phyloP scores from a whole-genome alignment of 768 basidiomycete species.

The Hygrocybe punicea region DNA sequence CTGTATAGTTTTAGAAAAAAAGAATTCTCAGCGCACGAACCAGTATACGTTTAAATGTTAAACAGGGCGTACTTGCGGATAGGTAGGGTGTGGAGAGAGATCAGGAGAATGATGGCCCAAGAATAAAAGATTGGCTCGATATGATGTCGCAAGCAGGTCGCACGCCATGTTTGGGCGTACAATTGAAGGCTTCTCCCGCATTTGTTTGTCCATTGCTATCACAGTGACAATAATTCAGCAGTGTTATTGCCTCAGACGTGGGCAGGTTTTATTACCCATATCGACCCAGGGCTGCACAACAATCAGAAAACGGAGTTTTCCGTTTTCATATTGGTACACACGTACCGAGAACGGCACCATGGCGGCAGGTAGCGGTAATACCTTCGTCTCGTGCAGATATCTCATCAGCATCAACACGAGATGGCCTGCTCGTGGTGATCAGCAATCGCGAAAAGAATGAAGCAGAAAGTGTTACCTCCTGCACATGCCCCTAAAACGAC shows the following conservation, averaged over 20 bases:
- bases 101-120: constrained; percentile 16
- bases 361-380: constrained; percentile 17
- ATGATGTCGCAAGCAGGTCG: constrained; percentile 18
- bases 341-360: constrained; percentile 22
- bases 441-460: neutral
- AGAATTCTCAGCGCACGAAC: neutral
- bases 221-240: neutral
- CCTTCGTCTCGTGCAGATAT: constrained; percentile 29
- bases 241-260: neutral
- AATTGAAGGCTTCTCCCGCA: constrained; percentile 1
- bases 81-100: constrained; percentile 15
- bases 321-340: neutral
- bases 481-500: constrained; percentile 52
- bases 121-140: constrained; percentile 15
- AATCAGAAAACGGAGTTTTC: neutral
- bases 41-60: neutral
- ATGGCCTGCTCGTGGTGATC: constrained; percentile 17
- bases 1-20: neutral
- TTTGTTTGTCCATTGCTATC: constrained; percentile 15
- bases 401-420: constrained; percentile 34
- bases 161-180: constrained; percentile 14
- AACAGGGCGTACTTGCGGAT: constrained; percentile 15
- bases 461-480: constrained; percentile 33
- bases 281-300: constrained; percentile 19
- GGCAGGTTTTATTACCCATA: constrained; percentile 10